These are phyloP conservation scores for Claviceps lovelessii DNA, from an alignment of 2,329 filamentous ascomycete genomes.

Conservation along the genomic window DNA sequence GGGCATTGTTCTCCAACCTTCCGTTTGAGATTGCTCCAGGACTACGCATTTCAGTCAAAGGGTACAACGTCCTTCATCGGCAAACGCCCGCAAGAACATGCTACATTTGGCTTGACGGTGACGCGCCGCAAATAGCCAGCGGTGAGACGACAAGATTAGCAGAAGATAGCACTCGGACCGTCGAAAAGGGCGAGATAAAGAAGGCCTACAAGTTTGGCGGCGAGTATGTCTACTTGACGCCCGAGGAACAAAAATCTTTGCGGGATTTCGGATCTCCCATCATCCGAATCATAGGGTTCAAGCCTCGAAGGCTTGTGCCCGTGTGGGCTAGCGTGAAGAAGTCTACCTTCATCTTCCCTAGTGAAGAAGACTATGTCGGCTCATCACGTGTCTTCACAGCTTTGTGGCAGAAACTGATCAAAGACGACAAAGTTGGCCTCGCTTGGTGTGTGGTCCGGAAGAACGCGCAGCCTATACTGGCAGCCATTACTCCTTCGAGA, in stretches of 20 bases:
- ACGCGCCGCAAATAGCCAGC: slow-evolving; percentile 65
- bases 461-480: slow-evolving; percentile 66
- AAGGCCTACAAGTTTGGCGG: slow-evolving; percentile 96
- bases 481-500: slow-evolving; percentile 65
- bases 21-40: slow-evolving; percentile 75
- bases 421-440: slow-evolving; percentile 65
- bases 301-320: slow-evolving; percentile 58
- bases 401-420: slow-evolving; percentile 72
- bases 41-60: slow-evolving; percentile 79
- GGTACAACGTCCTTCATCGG: slow-evolving; percentile 76
- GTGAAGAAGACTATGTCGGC: slow-evolving; percentile 76
- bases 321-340: slow-evolving; percentile 77
- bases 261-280: slow-evolving; percentile 68
- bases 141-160: slow-evolving; percentile 62
- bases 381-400: slow-evolving; percentile 89
- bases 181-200: slow-evolving; percentile 69
- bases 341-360: slow-evolving; percentile 86
- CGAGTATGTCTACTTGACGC: slow-evolving; percentile 71
- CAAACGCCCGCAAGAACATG: slow-evolving; percentile 70
- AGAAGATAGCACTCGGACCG: slow-evolving; percentile 59
- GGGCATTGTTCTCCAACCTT: slow-evolving; percentile 76
- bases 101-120: slow-evolving; percentile 80
- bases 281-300: slow-evolving; percentile 89
- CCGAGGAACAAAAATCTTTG: slow-evolving; percentile 67
- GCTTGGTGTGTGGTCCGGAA: slow-evolving; percentile 79